Percentiles rank a stretch among this genome's conserved stretches.
phyloP scores from a whole-genome alignment of 345 rosid species.

The Salix caprea region DNA sequence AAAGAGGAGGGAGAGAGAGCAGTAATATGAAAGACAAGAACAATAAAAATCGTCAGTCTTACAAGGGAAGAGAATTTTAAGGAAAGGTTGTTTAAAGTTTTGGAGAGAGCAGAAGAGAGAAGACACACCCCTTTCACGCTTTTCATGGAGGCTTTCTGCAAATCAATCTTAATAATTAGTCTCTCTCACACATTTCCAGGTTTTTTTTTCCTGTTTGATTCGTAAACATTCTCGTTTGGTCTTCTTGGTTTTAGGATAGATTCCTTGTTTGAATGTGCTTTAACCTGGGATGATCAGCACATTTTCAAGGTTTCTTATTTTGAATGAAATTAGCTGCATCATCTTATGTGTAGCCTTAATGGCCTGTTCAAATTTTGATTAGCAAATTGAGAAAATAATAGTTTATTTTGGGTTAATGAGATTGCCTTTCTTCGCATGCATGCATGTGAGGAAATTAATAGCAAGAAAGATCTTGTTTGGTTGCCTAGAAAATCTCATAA shows the following conservation, averaged over 20 bases:
- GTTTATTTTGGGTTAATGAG: neutral
- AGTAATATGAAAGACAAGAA: neutral
- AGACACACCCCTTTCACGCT: neutral
- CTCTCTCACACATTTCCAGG: neutral
- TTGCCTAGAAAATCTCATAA: neutral
- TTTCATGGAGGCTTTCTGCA: neutral
- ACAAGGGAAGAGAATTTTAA: neutral
- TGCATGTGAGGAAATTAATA: neutral
- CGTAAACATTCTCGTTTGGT: neutral
- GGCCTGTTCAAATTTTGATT: neutral
- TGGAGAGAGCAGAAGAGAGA: neutral
- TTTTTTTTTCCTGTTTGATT: neutral
- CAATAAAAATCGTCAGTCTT: neutral
- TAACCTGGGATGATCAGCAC: neutral
- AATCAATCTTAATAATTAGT: neutral
- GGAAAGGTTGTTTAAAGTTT: neutral
- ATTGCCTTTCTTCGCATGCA: neutral
- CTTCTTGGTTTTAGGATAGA: neutral
- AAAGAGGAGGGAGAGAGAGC: neutral
- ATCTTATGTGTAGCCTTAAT: neutral
- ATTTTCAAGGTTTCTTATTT: neutral
- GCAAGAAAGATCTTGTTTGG: neutral
- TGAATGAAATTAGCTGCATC: neutral
- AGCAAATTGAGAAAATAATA: neutral
- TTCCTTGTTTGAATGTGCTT: neutral